Percentiles rank a stretch among this genome's conserved stretches.
Evolutionary conservation across 208 protist genomes (phyloP).

Genomic region (Trypanosoma platydactyli): DNA sequence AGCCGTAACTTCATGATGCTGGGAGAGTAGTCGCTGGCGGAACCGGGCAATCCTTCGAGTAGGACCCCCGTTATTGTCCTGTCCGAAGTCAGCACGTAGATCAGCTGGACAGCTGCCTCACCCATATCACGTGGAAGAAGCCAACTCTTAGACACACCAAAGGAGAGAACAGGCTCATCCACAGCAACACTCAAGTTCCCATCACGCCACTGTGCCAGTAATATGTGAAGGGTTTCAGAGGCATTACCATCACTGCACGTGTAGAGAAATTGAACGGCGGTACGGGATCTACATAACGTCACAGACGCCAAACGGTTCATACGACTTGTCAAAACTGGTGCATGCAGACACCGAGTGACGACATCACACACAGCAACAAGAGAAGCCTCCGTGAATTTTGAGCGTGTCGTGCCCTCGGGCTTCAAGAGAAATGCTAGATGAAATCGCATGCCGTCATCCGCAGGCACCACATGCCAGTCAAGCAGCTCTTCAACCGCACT

Average conservation of each 20-base stretch:
- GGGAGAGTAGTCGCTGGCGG: background rate
- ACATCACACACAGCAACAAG: conserved; percentile 18
- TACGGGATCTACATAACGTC: background rate
- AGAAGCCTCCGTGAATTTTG: conserved; percentile 7
- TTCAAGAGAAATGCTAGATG: conserved; percentile 22
- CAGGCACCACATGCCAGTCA: conserved; percentile 26
- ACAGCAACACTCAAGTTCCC: conserved; percentile 5
- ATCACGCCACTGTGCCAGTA: conserved; percentile 13
- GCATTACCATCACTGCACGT: conserved; percentile 5
- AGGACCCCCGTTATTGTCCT: conserved; percentile 16
- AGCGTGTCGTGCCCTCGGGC: background rate
- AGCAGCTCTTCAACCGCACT: conserved; percentile 15
- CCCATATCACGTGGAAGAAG: conserved; percentile 8
- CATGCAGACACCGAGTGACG: conserved; percentile 6
- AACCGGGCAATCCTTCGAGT: background rate
- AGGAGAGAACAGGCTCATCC: conserved; percentile 22
- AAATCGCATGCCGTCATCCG: conserved; percentile 11
- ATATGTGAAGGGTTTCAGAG: conserved; percentile 15
- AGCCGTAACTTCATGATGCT: conserved; percentile 16
- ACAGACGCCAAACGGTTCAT: background rate
- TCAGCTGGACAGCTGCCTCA: background rate
- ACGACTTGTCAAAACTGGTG: background rate
- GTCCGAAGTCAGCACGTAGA: conserved; percentile 19
- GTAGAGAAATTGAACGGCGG: conserved; percentile 19
- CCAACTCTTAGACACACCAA: conserved; percentile 24